A percentile compares a stretch with the other conserved stretches of the same genome.
phyloP scores from a whole-genome alignment of 306 rosid genomes.

The cucumber (Cucumis sativus) region Cucumber_9930_V3 NC_026661.2:19855501-19856000 shows the following conservation, averaged over 20 bases:
- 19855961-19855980: not conserved
- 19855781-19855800: not conserved
- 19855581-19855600: not conserved
- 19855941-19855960: not conserved
- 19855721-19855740: not conserved
- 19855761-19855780: not conserved
- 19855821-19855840: not conserved
- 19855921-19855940: not conserved
- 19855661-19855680: constrained; percentile 44
- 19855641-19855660: not conserved
- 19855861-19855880: not conserved
- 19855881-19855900: not conserved
- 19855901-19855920: no score
- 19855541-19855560: constrained; percentile 1
- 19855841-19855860: not conserved
- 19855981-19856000: not conserved
- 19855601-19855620: not conserved
- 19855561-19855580: not conserved
- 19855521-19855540: not conserved
- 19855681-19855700: constrained; percentile 12
- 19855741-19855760: not conserved
- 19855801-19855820: not conserved
- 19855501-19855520: no score
- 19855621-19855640: no score
- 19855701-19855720: constrained; percentile 3